phyloP scores from a whole-genome alignment of 1,284 basidiomycete genomes.

The Cutaneotrichosporon cavernicola region DNA sequence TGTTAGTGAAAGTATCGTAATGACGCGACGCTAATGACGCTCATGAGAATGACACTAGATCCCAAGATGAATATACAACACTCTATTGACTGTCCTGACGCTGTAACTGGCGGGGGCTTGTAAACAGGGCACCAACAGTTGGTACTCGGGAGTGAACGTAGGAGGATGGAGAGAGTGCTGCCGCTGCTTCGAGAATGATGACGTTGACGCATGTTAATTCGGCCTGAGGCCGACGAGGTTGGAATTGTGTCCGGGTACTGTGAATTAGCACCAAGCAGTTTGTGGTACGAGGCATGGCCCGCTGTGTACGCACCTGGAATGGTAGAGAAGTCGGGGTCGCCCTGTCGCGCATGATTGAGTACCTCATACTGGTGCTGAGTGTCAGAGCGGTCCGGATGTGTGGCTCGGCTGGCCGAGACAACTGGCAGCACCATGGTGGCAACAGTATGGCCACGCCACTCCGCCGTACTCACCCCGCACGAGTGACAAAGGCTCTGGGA shows the following conservation, averaged over 20 bases:
- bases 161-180: neutral
- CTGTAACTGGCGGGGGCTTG: neutral
- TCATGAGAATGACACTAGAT: neutral
- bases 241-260: slow-evolving; percentile 11
- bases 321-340: slow-evolving; percentile 19
- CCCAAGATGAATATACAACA: slow-evolving; percentile 14
- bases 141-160: neutral
- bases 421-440: too few species aligned
- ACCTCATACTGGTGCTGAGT: slow-evolving; percentile 18
- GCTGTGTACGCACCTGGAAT: slow-evolving; percentile 10
- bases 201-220: neutral
- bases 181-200: neutral
- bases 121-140: neutral
- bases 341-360: slow-evolving; percentile 13
- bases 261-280: neutral
- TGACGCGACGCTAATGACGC: neutral
- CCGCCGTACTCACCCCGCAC: slow-evolving; percentile 35
- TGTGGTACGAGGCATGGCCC: too few species aligned
- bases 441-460: too few species aligned
- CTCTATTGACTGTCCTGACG: slow-evolving; percentile 9
- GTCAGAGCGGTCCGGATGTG: neutral
- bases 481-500: slow-evolving; percentile 38
- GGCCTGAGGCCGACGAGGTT: slow-evolving; percentile 13
- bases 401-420: too few species aligned
- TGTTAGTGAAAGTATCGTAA: neutral